Evolutionary conservation across 2,329 filamentous ascomycete species (phyloP), one percentile per base, ranked within the genome.

Genomic region (Pseudonectria buxi): DNA sequence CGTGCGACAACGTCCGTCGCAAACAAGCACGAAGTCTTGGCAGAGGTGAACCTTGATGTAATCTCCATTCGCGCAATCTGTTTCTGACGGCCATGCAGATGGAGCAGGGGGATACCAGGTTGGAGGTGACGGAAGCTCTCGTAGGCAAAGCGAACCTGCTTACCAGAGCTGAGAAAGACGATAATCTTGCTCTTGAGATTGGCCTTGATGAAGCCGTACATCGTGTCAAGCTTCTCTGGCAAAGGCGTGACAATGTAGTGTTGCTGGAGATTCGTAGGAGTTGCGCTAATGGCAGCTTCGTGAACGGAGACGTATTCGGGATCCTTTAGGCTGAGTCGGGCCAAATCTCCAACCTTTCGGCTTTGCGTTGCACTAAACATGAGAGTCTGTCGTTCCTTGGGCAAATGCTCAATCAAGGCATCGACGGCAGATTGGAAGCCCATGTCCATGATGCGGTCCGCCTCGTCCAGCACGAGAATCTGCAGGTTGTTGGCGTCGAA

Each of bases 361-460:
- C 89, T 96, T 62, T 98, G 92, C 0, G 92, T 98, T 0, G 92
- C 92, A 55, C 86, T 94, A 68, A 96, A 98, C 9, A 98, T 76
- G 56, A 98, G 72, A 0, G 92, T 98, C 63, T 98, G 92, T 43
- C 92, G 74, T 18, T 82, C 69, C 50, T 78, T 81, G 1, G 92
- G 92, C 2, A 98, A 69, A 57, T 96, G 94, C 43, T 94, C 88
- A 18, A 98, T 66, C 33, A 98, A 84, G 1, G 92, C 92, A 62
- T 98, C 92, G 4, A 98, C 81, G 1, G 86, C 86, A 5, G 73
- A 70, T 61, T 94, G 83, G 59, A 98, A 98, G 5, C 92, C 92
- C 87, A 96, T 92, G 55, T 98, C 92, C 74, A 98, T 80, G 54
- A 95, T 95, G 26, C 92, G 78, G 60, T 98, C 92, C 3, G 92